A percentile compares a stretch with the other conserved stretches of the same genome.
These are phyloP conservation scores for Penicillium sp. DNA, from an alignment of 2,329 filamentous ascomycete species.

Conservation along the genomic window DNA sequence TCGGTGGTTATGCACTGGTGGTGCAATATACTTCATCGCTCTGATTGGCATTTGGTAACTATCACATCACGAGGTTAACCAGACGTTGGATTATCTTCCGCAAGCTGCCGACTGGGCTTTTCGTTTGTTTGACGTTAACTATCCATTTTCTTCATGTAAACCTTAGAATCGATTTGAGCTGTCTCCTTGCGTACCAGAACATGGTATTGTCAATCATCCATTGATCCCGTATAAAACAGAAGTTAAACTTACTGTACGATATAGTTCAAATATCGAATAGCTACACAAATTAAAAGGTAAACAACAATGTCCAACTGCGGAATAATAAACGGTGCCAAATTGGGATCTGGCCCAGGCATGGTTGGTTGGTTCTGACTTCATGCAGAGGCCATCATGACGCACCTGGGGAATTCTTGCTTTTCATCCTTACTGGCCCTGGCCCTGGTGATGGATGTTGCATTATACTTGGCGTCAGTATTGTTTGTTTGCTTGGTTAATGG, in stretches of 20 bases:
- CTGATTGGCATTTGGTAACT: conserved; percentile 9
- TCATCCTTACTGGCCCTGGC: conserved; percentile 13
- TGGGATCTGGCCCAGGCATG: conserved; percentile 3
- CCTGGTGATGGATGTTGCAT: conserved; percentile 1
- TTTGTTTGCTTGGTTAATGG: conserved; percentile 13
- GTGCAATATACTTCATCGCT: conserved; percentile 11
- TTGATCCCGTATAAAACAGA: neutral
- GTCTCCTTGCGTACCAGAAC: conserved; percentile 1
- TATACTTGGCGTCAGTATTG: conserved; percentile 16
- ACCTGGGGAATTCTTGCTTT: conserved; percentile 26
- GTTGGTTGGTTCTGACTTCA: conserved; percentile 20
- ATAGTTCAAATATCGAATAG: neutral
- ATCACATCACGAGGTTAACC: neutral
- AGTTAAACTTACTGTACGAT: neutral
- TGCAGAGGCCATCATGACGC: conserved; percentile 31
- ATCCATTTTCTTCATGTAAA: neutral
- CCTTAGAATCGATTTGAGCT: neutral
- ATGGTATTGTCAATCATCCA: neutral
- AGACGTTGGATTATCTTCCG: conserved; percentile 10
- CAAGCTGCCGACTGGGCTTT: conserved; percentile 9
- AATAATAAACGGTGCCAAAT: neutral
- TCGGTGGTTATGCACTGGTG: conserved; percentile 2
- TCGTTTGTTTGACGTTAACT: neutral
- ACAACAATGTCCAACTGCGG: neutral
- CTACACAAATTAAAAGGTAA: neutral